Conservation (phyloP, 306 rosid genomes). For the Sphenostylis stenocarpa region DNA sequence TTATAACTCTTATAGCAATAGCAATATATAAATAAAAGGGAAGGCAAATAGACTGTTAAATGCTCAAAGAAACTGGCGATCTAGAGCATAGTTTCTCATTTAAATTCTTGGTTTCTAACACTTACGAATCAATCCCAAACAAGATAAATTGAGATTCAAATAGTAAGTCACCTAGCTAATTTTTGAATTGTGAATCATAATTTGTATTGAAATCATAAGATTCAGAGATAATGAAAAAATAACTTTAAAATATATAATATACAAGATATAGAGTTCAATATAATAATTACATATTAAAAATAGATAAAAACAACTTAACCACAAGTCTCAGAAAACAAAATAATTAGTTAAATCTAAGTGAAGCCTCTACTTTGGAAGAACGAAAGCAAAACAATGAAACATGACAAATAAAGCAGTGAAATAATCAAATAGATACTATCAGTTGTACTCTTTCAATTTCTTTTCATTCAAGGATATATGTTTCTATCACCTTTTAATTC, state of each 20-base stretch:
- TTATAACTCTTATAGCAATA: neutral
- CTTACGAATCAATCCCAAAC: neutral
- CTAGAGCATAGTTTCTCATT: neutral
- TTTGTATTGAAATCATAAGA: neutral
- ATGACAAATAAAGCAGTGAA: neutral
- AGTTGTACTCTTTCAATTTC: neutral
- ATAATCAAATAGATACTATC: neutral
- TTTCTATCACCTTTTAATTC: neutral
- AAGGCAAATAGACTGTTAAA: neutral
- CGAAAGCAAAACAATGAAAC: neutral
- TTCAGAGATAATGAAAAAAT: neutral
- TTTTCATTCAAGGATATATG: neutral
- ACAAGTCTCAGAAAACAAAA: neutral
- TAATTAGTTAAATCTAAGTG: neutral
- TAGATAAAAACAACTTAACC: neutral
- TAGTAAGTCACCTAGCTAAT: neutral
- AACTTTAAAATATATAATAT: neutral
- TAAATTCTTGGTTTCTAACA: no score
- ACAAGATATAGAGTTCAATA: neutral
- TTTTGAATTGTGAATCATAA: neutral
- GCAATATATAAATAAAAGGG: neutral
- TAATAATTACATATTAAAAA: neutral
- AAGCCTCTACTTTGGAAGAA: neutral
- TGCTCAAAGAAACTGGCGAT: neutral
- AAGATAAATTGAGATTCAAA: neutral